phyloP scores from a whole-genome alignment of 1,139 yeast species.

The Schizosaccharomyces versatilis region DNA sequence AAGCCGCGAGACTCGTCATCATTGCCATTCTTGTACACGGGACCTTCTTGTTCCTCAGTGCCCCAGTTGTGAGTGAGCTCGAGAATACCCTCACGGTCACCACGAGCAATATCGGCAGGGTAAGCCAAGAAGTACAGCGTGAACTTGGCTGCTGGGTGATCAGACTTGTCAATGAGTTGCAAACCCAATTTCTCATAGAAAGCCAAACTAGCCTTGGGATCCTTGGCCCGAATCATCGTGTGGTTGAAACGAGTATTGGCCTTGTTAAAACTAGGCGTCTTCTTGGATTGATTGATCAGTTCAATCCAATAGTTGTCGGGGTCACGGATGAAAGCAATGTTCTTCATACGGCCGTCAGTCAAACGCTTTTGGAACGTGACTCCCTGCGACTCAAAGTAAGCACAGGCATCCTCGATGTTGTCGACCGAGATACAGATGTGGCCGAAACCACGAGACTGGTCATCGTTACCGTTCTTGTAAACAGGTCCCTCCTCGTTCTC shows the following conservation, averaged over 20 bases:
- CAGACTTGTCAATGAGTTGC: constrained; percentile 37
- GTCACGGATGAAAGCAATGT: constrained; percentile 1
- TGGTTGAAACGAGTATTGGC: constrained; percentile 44
- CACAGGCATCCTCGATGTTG: constrained; percentile 44
- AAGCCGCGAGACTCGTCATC: constrained; percentile 49
- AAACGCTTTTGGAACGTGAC: constrained; percentile 65
- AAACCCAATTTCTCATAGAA: constrained; percentile 45
- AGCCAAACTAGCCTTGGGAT: constrained; percentile 48
- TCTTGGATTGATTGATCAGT: constrained; percentile 37
- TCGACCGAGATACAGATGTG: constrained; percentile 78
- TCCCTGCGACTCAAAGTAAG: constrained; percentile 29
- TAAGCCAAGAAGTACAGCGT: constrained; percentile 70
- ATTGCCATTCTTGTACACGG: constrained; percentile 67
- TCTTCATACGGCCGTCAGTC: constrained; percentile 72
- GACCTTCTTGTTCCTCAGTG: constrained; percentile 59
- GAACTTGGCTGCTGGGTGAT: constrained; percentile 49
- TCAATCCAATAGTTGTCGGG: constrained; percentile 62
- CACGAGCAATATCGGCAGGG: constrained; percentile 16
- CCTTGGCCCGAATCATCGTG: constrained; percentile 80
- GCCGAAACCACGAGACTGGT: constrained; percentile 78
- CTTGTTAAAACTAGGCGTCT: constrained; percentile 22
- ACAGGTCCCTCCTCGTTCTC: constrained; percentile 30
- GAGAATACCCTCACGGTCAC: constrained; percentile 38
- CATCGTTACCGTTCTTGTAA: constrained; percentile 63
- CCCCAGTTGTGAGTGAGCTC: constrained; percentile 94